These are phyloP conservation scores for Hanseniaspora guilliermondii DNA, from an alignment of 805 yeast species.

Conservation along the genomic window DNA sequence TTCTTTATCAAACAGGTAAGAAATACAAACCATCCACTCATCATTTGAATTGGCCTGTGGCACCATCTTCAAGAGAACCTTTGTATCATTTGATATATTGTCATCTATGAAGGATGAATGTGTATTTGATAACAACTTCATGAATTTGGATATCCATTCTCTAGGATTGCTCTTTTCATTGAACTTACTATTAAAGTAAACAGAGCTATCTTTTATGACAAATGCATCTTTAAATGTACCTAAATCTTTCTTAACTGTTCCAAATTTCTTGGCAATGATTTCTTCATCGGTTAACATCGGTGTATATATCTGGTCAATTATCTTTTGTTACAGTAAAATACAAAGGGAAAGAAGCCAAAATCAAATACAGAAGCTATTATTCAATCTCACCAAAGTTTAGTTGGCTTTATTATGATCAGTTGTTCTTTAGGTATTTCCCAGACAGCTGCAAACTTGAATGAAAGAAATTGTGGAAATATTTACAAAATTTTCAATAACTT, in stretches of 20 bases:
- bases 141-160: conserved; percentile 1
- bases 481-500: no score
- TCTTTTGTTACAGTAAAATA: no score
- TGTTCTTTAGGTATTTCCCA: no score
- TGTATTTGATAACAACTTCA: not conserved
- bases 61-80: not conserved
- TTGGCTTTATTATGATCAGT: no score
- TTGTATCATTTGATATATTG: not conserved
- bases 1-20: not conserved
- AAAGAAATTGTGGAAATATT: no score
- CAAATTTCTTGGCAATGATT: not conserved
- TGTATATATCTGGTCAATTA: not conserved
- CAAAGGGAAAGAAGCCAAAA: no score
- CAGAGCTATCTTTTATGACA: not conserved
- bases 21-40: not conserved
- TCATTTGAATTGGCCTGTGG: not conserved
- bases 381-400: no score
- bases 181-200: not conserved
- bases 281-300: not conserved
- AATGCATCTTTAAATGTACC: not conserved
- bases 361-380: no score
- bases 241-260: not conserved
- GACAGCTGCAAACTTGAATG: no score
- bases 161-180: not conserved
- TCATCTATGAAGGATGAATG: not conserved